A percentile compares a stretch with the other conserved stretches of the same genome.
These are phyloP conservation scores for Euphorbia pulcherrima DNA, from an alignment of 345 rosid species.

Conservation along the genomic window DNA sequence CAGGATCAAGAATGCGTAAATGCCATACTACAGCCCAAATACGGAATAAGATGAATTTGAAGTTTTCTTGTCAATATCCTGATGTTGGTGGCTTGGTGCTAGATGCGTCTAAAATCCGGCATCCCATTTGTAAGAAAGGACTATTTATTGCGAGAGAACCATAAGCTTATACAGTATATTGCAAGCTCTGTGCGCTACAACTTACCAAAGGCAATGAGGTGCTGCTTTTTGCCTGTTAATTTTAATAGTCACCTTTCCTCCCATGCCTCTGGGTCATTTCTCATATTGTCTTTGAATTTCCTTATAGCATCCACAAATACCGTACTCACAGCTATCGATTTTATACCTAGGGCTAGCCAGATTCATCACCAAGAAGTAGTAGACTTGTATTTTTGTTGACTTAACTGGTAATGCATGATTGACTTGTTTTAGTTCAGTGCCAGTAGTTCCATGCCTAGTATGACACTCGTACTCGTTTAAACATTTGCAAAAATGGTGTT, in stretches of 20 bases:
- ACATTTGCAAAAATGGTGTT: neutral
- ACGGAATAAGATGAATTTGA: too few relatives aligned
- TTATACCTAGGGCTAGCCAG: too few relatives aligned
- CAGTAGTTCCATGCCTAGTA: too few relatives aligned
- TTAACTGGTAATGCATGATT: neutral
- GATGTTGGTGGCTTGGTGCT: conserved; percentile 26
- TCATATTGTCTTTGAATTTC: neutral
- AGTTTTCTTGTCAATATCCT: too few relatives aligned
- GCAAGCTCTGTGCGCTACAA: conserved; percentile 59
- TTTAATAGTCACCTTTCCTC: neutral
- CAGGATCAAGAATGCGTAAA: too few relatives aligned
- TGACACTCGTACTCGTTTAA: neutral
- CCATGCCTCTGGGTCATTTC: neutral
- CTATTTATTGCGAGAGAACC: conserved; percentile 64
- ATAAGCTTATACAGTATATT: conserved; percentile 45
- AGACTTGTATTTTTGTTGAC: neutral
- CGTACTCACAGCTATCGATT: neutral
- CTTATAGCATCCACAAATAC: too few relatives aligned
- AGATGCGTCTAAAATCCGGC: conserved; percentile 62
- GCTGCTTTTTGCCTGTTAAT: neutral
- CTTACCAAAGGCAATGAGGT: conserved; percentile 72
- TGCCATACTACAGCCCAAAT: too few relatives aligned
- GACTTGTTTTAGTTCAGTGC: too few relatives aligned
- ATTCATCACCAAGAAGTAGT: neutral
- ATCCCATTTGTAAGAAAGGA: conserved; percentile 84